phyloP scores from a whole-genome alignment of 108 stramenopile genomes.

The Conticribra weissflogii region DNA sequence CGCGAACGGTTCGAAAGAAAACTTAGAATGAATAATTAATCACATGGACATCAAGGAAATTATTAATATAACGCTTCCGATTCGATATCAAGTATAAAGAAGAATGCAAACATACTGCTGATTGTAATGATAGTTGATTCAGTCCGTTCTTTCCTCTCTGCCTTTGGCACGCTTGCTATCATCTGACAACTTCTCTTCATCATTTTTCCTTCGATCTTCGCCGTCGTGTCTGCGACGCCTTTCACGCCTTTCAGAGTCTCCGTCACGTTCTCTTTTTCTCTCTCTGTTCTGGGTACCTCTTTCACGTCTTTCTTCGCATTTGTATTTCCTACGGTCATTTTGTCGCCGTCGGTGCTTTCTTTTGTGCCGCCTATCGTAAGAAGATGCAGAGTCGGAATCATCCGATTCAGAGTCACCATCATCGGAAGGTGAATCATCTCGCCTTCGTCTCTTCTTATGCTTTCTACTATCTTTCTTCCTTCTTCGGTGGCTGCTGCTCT shows the following conservation, averaged over 20 bases:
- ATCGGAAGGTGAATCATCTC: constrained; percentile 44
- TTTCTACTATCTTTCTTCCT: constrained; percentile 42
- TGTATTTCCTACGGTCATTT: constrained; percentile 25
- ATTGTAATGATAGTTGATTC: not conserved
- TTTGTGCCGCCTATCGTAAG: constrained; percentile 35
- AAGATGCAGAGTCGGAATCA: constrained; percentile 32
- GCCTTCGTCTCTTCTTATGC: constrained; percentile 22
- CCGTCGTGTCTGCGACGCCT: constrained; percentile 24
- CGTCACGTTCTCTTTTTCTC: constrained; percentile 29
- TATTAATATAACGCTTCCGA: no score
- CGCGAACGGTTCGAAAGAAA: no score
- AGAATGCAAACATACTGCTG: not conserved
- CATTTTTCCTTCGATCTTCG: constrained; percentile 7
- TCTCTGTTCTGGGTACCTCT: constrained; percentile 7
- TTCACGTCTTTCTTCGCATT: constrained; percentile 15
- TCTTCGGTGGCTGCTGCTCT: constrained; percentile 26
- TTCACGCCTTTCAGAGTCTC: constrained; percentile 22
- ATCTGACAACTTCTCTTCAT: not conserved
- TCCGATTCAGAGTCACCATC: constrained; percentile 15
- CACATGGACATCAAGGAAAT: no score
- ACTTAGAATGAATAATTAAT: no score
- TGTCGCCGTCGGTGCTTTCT: constrained; percentile 26
- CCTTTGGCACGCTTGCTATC: not conserved
- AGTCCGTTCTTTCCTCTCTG: not conserved
- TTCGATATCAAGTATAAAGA: not conserved